A percentile compares a stretch with the other conserved stretches of the same genome.
Evolutionary conservation across 257 asterid species (phyloP).

Genomic region (Handroanthus guayacan): DNA sequence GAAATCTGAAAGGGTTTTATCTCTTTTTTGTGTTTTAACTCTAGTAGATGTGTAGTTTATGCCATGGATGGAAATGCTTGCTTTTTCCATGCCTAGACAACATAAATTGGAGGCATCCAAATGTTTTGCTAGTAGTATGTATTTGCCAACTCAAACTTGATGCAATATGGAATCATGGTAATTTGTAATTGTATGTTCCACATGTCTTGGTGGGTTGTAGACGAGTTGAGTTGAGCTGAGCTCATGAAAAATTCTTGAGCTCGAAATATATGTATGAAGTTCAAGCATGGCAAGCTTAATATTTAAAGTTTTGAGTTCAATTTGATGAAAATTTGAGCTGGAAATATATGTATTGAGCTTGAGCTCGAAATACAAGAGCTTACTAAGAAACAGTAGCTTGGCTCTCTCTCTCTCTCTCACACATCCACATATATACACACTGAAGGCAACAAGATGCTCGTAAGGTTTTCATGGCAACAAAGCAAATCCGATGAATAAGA

Average conservation of each 20-base stretch:
- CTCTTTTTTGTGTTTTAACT: slow-evolving; percentile 11
- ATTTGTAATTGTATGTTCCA: slow-evolving; percentile 11
- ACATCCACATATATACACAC: too few species aligned
- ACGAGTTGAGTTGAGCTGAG: too few species aligned
- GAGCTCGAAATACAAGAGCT: too few species aligned
- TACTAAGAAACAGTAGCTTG: too few species aligned
- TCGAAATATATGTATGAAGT: too few species aligned
- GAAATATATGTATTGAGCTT: too few species aligned
- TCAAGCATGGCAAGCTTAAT: too few species aligned
- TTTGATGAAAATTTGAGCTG: too few species aligned
- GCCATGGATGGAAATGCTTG: slow-evolving; percentile 35
- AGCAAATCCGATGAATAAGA: background rate
- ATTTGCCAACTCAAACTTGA: slow-evolving; percentile 27
- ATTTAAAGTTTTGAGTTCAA: too few species aligned
- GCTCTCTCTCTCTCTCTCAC: too few species aligned
- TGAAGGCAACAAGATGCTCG: background rate
- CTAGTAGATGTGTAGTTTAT: slow-evolving; percentile 28
- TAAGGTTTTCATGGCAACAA: slow-evolving; percentile 3
- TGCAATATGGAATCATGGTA: slow-evolving; percentile 40
- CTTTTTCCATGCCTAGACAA: slow-evolving; percentile 31
- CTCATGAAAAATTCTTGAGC: too few species aligned
- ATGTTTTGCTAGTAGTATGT: slow-evolving; percentile 41
- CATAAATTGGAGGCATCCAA: slow-evolving; percentile 35
- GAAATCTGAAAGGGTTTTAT: slow-evolving; percentile 19
- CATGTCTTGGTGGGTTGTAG: background rate